A percentile compares a stretch with the other conserved stretches of the same genome.
These are phyloP conservation scores for Artomyces pyxidatus DNA, from an alignment of 768 basidiomycete species.

Conservation along the genomic window DNA sequence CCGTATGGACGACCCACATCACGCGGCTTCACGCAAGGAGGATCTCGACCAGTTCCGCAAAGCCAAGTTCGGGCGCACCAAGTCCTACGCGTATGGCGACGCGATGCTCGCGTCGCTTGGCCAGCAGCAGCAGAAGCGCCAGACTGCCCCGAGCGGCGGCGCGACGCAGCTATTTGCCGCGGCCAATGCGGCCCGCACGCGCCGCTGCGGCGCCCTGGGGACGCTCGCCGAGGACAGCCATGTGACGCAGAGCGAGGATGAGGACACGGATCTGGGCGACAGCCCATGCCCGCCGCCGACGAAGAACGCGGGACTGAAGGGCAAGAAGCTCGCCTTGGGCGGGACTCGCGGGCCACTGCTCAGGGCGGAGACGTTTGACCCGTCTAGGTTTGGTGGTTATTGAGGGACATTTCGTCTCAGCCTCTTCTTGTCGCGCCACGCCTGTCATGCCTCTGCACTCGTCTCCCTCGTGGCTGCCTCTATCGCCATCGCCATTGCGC, in stretches of 20 bases:
- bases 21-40: slow-evolving; percentile 71
- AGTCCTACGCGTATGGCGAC: slow-evolving; percentile 92
- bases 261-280: slow-evolving; percentile 71
- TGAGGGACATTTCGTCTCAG: neutral
- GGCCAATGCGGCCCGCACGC: slow-evolving; percentile 56
- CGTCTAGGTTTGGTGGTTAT: slow-evolving; percentile 37
- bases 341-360: slow-evolving; percentile 30
- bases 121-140: slow-evolving; percentile 47
- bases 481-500: neutral
- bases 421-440: neutral
- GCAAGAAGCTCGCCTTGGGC: slow-evolving; percentile 42
- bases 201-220: slow-evolving; percentile 43
- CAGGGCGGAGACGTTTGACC: slow-evolving; percentile 65
- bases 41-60: slow-evolving; percentile 91
- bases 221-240: slow-evolving; percentile 64
- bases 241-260: slow-evolving; percentile 59
- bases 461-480: no score
- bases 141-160: slow-evolving; percentile 50
- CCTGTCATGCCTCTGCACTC: no score
- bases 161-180: slow-evolving; percentile 52
- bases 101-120: slow-evolving; percentile 28
- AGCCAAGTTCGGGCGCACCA: slow-evolving; percentile 79
- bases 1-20: slow-evolving; percentile 89
- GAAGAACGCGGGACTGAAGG: slow-evolving; percentile 46
- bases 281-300: slow-evolving; percentile 83